A percentile compares a stretch with the other conserved stretches of the same genome.
Conservation (phyloP, 2,329 filamentous ascomycete genomes). For the Magnaporthiopsis poae region DNA sequence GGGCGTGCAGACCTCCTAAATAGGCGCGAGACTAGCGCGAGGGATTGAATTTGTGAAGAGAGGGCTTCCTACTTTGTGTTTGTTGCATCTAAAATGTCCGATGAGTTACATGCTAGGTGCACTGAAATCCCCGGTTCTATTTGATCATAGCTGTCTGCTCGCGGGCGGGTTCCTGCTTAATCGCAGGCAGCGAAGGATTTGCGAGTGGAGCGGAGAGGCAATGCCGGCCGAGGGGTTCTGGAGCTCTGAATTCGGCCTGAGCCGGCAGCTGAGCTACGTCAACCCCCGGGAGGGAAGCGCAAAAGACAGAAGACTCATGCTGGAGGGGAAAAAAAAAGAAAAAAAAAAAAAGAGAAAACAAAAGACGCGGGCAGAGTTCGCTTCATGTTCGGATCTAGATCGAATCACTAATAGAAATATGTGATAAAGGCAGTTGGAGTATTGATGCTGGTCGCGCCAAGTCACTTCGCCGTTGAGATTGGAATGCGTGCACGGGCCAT, state of each 20-base stretch:
- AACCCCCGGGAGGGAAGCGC: too few species aligned
- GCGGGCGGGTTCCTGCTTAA: background rate
- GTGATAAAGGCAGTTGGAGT: background rate
- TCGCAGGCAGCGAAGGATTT: background rate
- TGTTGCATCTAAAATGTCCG: background rate
- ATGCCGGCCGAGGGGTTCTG: background rate
- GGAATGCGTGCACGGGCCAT: slow-evolving; percentile 3
- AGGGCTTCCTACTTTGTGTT: background rate
- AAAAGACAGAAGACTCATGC: too few species aligned
- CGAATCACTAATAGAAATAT: background rate
- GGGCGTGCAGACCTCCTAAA: background rate
- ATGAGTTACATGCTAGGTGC: background rate
- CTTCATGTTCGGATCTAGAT: too few species aligned
- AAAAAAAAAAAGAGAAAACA: too few species aligned
- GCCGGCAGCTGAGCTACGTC: background rate
- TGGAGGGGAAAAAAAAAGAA: too few species aligned
- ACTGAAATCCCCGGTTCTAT: background rate
- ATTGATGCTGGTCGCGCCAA: background rate
- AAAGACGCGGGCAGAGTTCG: too few species aligned
- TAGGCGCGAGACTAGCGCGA: background rate
- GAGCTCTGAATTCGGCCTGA: background rate
- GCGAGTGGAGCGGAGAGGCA: background rate
- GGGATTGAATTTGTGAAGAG: background rate
- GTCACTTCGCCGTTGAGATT: background rate
- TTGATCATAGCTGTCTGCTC: background rate